These are phyloP conservation scores for Closterium sp. DNA, from an alignment of 139 green algal genomes.

Conservation along the genomic window DNA sequence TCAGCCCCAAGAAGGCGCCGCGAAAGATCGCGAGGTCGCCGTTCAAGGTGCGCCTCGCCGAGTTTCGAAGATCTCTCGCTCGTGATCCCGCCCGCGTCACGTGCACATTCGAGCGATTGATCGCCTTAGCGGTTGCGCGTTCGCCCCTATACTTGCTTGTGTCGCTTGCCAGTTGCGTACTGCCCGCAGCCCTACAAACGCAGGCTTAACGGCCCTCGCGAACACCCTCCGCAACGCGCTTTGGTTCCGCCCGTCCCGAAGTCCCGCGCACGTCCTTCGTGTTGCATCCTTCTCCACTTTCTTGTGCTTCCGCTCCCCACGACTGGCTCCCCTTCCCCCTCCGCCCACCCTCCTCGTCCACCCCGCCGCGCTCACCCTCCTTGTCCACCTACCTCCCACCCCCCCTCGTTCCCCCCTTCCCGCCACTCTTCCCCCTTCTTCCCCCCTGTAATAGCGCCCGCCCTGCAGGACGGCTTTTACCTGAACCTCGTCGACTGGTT, in stretches of 20 bases:
- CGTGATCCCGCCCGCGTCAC: not conserved
- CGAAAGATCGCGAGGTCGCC: slow-evolving; percentile 86
- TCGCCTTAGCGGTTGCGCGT: not conserved
- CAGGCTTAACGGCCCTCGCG: no score
- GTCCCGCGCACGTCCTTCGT: no score
- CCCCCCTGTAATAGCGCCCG: slow-evolving; percentile 55
- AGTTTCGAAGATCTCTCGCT: not conserved
- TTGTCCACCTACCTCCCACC: not conserved
- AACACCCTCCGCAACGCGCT: no score
- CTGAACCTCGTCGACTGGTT: slow-evolving; percentile 98
- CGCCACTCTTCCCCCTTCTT: not conserved
- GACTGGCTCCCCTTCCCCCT: no score
- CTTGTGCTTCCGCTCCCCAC: no score
- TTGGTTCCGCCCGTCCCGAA: no score
- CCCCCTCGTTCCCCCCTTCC: no score
- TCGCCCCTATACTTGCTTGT: slow-evolving; percentile 7
- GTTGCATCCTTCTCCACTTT: no score
- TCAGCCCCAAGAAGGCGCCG: slow-evolving; percentile 55
- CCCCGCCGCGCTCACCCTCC: not conserved
- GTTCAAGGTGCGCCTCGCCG: slow-evolving; percentile 75
- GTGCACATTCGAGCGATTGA: not conserved
- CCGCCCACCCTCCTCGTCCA: slow-evolving; percentile 5
- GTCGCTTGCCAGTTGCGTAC: no score
- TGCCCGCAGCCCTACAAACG: no score
- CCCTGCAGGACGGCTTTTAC: slow-evolving; percentile 96